These are phyloP conservation scores for Ettlia oleoabundans DNA, from an alignment of 139 green algal species.

Conservation along the genomic window DNA sequence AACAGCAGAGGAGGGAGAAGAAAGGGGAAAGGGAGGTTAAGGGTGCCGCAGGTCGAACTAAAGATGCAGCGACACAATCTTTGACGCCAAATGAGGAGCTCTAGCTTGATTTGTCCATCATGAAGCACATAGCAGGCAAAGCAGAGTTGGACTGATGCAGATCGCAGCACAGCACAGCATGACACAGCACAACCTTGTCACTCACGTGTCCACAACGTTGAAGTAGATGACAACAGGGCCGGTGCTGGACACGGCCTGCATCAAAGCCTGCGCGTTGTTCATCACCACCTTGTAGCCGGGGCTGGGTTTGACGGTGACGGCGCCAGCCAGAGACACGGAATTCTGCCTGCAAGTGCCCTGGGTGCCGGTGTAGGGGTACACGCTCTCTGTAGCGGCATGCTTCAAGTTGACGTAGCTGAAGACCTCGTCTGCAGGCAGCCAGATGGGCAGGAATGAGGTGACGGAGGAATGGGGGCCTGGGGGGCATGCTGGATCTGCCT, in stretches of 20 bases:
- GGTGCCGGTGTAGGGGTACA: conserved; percentile 1
- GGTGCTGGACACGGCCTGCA: background rate
- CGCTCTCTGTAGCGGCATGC: background rate
- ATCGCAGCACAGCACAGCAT: too few species aligned
- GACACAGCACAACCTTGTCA: background rate
- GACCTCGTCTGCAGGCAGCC: background rate
- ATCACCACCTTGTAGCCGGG: background rate
- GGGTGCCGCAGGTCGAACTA: too few species aligned
- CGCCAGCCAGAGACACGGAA: background rate
- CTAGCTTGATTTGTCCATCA: too few species aligned
- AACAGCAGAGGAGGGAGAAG: background rate
- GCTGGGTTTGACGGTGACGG: background rate
- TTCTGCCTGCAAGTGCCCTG: background rate
- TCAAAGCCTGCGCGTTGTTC: background rate
- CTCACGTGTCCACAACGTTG: background rate
- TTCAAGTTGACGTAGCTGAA: background rate
- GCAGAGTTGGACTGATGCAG: too few species aligned
- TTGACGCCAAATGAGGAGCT: too few species aligned
- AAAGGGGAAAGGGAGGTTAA: too few species aligned
- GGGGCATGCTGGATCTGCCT: too few species aligned
- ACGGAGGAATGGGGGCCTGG: too few species aligned
- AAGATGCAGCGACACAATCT: too few species aligned
- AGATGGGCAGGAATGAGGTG: background rate
- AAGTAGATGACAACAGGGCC: background rate
- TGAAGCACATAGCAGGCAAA: too few species aligned